These are phyloP conservation scores for Globisporangium irregulare DNA, from an alignment of 352 stramenopile species.

Conservation along the genomic window DNA sequence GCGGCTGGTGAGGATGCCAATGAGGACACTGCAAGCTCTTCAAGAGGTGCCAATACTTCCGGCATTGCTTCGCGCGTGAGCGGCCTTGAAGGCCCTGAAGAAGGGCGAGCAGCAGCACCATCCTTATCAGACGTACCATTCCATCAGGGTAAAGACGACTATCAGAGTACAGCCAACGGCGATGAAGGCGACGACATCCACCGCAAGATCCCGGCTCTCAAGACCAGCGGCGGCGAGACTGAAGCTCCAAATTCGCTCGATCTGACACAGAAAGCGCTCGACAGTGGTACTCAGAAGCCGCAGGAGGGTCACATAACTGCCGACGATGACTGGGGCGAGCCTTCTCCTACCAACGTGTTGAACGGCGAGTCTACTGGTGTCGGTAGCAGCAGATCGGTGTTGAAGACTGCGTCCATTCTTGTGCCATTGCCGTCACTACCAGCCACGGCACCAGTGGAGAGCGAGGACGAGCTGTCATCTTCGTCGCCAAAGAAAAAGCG, in stretches of 20 bases:
- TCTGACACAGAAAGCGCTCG: too few relatives aligned
- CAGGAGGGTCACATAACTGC: too few relatives aligned
- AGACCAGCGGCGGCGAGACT: neutral
- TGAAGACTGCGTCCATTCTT: neutral
- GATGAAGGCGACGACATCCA: too few relatives aligned
- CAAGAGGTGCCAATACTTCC: neutral
- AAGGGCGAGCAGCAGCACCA: neutral
- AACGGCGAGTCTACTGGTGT: neutral
- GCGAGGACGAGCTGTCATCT: neutral
- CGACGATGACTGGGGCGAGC: neutral
- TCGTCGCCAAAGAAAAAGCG: constrained; percentile 5
- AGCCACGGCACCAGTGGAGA: neutral
- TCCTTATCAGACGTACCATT: neutral
- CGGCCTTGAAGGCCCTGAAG: neutral
- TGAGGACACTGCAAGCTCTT: neutral
- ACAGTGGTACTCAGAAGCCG: too few relatives aligned
- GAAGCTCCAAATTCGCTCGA: neutral
- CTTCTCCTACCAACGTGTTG: neutral
- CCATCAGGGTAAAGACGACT: neutral
- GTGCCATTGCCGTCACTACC: neutral
- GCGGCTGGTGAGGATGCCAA: neutral
- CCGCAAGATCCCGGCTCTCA: neutral
- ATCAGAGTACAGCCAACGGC: too few relatives aligned
- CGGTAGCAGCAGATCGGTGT: neutral
- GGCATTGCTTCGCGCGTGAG: neutral